Percentiles rank a stretch among this genome's conserved stretches.
Evolutionary conservation across 306 rosid genomes (phyloP).

Genomic region (Castanea sativa): DNA sequence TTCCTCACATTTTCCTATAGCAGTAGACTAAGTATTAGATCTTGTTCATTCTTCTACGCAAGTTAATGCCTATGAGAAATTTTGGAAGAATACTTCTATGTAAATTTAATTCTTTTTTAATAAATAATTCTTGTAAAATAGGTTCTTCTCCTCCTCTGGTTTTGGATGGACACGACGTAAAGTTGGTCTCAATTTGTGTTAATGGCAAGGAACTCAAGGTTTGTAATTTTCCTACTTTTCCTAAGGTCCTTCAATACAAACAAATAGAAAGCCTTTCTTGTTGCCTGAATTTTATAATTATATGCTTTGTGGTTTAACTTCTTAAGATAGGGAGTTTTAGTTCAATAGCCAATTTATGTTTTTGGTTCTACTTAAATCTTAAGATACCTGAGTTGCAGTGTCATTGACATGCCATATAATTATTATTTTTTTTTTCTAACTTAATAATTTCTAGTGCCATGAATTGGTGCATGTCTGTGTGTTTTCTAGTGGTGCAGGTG

Average conservation of each 20-base stretch:
- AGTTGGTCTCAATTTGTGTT: constrained; percentile 61
- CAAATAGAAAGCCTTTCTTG: neutral
- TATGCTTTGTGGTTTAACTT: neutral
- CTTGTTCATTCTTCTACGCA: neutral
- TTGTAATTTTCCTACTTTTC: constrained; percentile 14
- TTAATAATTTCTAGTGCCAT: neutral
- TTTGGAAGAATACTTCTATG: neutral
- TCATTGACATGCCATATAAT: neutral
- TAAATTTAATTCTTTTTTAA: neutral
- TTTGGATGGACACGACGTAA: constrained; percentile 71
- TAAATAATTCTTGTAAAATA: constrained; percentile 33
- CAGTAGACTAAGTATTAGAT: neutral
- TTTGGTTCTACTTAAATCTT: neutral
- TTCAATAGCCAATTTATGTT: neutral
- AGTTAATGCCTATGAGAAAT: neutral
- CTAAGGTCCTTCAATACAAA: neutral
- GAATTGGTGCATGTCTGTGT: neutral
- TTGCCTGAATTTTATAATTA: neutral
- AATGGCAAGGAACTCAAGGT: constrained; percentile 76
- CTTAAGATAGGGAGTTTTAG: neutral
- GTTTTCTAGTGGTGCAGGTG: neutral
- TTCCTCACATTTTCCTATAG: neutral
- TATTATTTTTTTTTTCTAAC: neutral
- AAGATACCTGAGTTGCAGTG: neutral
- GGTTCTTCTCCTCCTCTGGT: constrained; percentile 69